Percentiles rank a stretch among this genome's conserved stretches.
Evolutionary conservation across 108 stramenopile genomes (phyloP).

Genomic region (Schizochytrium sp.): DNA sequence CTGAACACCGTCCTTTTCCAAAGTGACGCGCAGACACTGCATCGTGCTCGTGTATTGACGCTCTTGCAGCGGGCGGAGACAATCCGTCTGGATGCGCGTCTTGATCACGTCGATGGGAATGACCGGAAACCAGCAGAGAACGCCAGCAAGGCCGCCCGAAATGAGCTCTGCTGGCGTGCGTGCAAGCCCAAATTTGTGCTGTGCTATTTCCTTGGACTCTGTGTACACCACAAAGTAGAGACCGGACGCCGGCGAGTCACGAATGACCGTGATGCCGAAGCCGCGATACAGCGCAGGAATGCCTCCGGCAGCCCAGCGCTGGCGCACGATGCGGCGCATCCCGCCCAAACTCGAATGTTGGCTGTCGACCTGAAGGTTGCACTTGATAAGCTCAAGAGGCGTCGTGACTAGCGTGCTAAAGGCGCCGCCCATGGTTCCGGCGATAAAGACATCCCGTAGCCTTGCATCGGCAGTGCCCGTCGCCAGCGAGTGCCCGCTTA

Average conservation of each 20-base stretch:
- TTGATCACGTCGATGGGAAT: conserved; percentile 49
- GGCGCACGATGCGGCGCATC: not conserved
- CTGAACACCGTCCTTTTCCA: not conserved
- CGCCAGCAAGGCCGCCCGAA: conserved; percentile 45
- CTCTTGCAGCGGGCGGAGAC: not conserved
- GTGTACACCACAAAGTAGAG: conserved; percentile 42
- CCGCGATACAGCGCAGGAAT: conserved; percentile 31
- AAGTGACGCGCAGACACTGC: not conserved
- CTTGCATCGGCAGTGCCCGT: not conserved
- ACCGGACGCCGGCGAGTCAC: conserved; percentile 38
- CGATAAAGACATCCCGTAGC: conserved; percentile 24
- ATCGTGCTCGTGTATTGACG: not conserved
- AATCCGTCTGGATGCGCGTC: conserved; percentile 23
- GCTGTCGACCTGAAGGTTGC: conserved; percentile 37
- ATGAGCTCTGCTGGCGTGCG: not conserved
- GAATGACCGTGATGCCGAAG: conserved; percentile 1
- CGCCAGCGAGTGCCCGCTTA: not conserved
- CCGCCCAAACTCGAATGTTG: not conserved
- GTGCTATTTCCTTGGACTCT: not conserved
- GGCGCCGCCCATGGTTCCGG: conserved; percentile 39
- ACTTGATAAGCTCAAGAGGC: conserved; percentile 45
- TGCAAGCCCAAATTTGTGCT: not conserved
- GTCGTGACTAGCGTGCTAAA: conserved; percentile 33
- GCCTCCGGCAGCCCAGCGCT: conserved; percentile 27
- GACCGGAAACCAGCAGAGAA: conserved; percentile 31